These are phyloP conservation scores for Aspergillus quadricinctus DNA, from an alignment of 2,329 filamentous ascomycete species.

Conservation along the genomic window DNA sequence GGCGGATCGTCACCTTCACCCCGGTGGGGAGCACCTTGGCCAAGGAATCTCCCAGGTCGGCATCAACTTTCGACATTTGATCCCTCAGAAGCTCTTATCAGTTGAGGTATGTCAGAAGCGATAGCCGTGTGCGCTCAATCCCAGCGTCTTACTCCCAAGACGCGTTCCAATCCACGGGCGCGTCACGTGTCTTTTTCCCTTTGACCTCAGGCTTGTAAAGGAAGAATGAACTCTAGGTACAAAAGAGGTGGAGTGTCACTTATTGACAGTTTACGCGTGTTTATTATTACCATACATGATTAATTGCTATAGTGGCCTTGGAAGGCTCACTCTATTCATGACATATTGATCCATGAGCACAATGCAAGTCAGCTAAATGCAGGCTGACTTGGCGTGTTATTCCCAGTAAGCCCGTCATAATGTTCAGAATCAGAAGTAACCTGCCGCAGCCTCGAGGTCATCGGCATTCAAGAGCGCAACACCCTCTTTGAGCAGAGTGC, in stretches of 20 bases:
- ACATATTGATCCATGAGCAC: neutral
- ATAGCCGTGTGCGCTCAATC: constrained; percentile 1
- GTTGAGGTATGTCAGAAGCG: neutral
- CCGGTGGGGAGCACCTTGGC: constrained; percentile 50
- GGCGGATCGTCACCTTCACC: constrained; percentile 66
- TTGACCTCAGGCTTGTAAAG: neutral
- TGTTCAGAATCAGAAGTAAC: constrained; percentile 30
- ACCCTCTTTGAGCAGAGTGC: constrained; percentile 52
- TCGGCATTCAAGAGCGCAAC: constrained; percentile 62
- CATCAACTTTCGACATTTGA: constrained; percentile 26
- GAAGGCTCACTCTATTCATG: neutral
- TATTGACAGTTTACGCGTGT: neutral
- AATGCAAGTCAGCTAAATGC: neutral
- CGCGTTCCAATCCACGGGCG: constrained; percentile 8
- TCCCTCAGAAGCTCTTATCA: neutral
- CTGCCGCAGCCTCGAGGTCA: constrained; percentile 53
- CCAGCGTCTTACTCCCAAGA: constrained; percentile 2
- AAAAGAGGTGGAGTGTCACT: neutral
- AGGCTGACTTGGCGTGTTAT: neutral
- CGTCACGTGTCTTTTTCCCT: constrained; percentile 10
- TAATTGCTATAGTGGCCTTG: too few relatives aligned
- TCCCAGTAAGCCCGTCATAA: neutral
- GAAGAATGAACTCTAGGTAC: neutral
- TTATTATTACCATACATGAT: neutral
- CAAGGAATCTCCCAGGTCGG: constrained; percentile 44